Evolutionary conservation across 129 eudicot species (phyloP).

Genomic region (Silybum marianum): DNA sequence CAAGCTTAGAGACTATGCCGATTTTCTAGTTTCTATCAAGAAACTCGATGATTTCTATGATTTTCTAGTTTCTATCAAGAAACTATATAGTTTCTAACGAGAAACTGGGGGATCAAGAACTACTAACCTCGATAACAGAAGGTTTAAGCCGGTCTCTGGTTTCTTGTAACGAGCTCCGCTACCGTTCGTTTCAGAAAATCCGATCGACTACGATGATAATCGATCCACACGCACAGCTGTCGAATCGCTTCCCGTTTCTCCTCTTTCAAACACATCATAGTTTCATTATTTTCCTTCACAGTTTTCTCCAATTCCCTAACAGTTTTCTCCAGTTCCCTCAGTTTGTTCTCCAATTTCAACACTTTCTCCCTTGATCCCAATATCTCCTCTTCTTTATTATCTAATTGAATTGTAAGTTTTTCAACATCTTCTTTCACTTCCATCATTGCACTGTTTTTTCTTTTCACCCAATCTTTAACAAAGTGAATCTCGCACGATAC

Average conservation of each 20-base stretch:
- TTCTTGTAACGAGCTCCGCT: constrained; percentile 30
- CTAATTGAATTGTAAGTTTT: constrained; percentile 38
- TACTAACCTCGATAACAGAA: constrained; percentile 4
- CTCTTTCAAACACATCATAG: constrained; percentile 45
- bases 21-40: constrained; percentile 11
- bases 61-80: neutral
- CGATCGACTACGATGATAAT: constrained; percentile 68
- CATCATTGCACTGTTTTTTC: constrained; percentile 43
- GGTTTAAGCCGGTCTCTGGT: constrained; percentile 17
- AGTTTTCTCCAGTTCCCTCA: constrained; percentile 52
- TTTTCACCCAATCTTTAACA: constrained; percentile 60
- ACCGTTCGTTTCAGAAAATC: constrained; percentile 56
- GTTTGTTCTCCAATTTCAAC: constrained; percentile 50
- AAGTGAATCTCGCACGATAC: constrained; percentile 62
- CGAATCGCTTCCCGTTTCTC: constrained; percentile 89
- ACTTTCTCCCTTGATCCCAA: constrained; percentile 50
- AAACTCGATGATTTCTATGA: neutral
- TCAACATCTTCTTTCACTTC: constrained; percentile 50
- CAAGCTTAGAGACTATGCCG: neutral
- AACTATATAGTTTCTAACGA: constrained; percentile 15
- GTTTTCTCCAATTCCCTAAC: constrained; percentile 50
- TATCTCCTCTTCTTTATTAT: constrained; percentile 65
- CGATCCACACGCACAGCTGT: constrained; percentile 80
- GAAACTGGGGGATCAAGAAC: neutral
- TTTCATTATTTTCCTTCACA: constrained; percentile 56